These are phyloP conservation scores for Alternaria tenuissima DNA, from an alignment of 2,329 filamentous ascomycete species.

Conservation along the genomic window DNA sequence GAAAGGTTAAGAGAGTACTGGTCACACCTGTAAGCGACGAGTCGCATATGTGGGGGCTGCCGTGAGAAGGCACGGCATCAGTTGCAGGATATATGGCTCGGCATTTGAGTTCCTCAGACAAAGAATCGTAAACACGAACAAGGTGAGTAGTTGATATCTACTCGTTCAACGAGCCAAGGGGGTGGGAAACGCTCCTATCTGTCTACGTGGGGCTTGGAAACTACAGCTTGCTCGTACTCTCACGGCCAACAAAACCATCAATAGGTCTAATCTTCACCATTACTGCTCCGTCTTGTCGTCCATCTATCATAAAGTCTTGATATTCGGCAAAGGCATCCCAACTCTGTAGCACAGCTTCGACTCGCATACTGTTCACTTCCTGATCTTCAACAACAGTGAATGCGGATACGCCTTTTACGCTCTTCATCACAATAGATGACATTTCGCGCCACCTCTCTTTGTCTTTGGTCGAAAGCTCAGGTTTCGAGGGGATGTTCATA, in stretches of 20 bases:
- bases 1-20: slow-evolving; percentile 21
- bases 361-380: slow-evolving; percentile 19
- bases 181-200: too few species aligned
- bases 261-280: slow-evolving; percentile 25
- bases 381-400: slow-evolving; percentile 23
- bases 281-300: slow-evolving; percentile 10
- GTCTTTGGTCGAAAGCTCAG: slow-evolving; percentile 7
- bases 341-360: slow-evolving; percentile 15
- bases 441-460: slow-evolving; percentile 15
- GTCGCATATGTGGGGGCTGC: slow-evolving; percentile 8
- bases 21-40: slow-evolving; percentile 8
- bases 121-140: not conserved
- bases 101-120: slow-evolving; percentile 26
- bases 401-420: slow-evolving; percentile 14
- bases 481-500: slow-evolving; percentile 20
- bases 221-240: slow-evolving; percentile 22
- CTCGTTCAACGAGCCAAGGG: not conserved
- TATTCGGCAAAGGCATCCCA: slow-evolving; percentile 19
- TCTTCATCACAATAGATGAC: slow-evolving; percentile 9
- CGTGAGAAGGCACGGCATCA: not conserved
- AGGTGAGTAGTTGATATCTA: not conserved
- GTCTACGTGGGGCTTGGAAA: too few species aligned
- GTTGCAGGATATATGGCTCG: slow-evolving; percentile 7
- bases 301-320: slow-evolving; percentile 14
- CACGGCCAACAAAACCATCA: slow-evolving; percentile 29